A percentile compares a stretch with the other conserved stretches of the same genome.
Evolutionary conservation across 495 filamentous ascomycete genomes (phyloP).

Genomic region (Acidomyces sp.): DNA sequence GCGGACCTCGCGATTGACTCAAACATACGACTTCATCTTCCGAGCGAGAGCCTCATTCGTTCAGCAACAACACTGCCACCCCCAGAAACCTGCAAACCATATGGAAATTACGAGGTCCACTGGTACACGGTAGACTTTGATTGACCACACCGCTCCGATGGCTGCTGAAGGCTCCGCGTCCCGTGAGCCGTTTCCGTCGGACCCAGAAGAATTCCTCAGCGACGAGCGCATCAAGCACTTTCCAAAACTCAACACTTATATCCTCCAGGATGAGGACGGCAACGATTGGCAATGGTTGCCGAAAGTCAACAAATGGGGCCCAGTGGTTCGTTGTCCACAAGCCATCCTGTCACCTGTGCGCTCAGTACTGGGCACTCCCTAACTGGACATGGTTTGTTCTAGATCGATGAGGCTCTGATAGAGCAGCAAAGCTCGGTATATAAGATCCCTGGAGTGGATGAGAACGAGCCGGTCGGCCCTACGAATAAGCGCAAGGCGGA

Average conservation of each 20-base stretch:
- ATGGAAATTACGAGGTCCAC: no score
- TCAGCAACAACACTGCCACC: no score
- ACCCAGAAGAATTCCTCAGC: conserved; percentile 52
- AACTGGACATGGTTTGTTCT: no score
- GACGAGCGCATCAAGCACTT: conserved; percentile 83
- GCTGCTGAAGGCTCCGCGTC: no score
- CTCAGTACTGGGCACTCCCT: background rate
- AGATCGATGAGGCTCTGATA: conserved; percentile 69
- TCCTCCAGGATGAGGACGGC: conserved; percentile 74
- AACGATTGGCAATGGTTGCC: conserved; percentile 73
- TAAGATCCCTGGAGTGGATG: conserved; percentile 52
- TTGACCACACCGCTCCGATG: no score
- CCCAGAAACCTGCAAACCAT: no score
- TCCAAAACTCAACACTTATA: conserved; percentile 62
- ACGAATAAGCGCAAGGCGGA: conserved; percentile 60
- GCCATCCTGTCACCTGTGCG: background rate
- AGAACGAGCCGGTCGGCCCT: conserved; percentile 39
- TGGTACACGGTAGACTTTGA: no score
- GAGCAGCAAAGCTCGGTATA: conserved; percentile 68
- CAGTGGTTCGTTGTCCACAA: conserved; percentile 22
- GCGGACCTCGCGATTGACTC: no score
- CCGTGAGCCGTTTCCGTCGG: conserved; percentile 15
- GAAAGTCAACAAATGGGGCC: conserved; percentile 56
- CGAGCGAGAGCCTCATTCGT: no score
- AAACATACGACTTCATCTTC: no score